Evolutionary conservation across 495 filamentous ascomycete genomes (phyloP), one percentile per base, ranked within the genome.

Genomic region (Aspergillus coremiiformis): DNA sequence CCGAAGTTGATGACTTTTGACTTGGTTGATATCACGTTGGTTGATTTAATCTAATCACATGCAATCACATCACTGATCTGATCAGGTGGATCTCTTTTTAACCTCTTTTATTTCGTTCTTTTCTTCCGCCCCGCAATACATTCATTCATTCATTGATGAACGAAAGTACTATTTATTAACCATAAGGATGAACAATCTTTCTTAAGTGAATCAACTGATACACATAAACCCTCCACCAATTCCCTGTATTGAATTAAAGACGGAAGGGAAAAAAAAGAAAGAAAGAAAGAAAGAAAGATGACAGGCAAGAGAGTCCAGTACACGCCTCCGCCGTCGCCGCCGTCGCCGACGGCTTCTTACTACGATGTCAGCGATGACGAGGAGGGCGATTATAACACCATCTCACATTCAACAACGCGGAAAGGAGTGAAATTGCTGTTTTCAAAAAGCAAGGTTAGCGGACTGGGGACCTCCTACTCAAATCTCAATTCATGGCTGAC

Each of bases 311-410:
- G 46, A 35, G 48, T 64, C 48, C 66, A 72, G 58, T 73, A 63
- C 58, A 76, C 72, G 15, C 70, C 71, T 55, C 71, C 72, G 46
- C 61, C 72, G 9, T 69, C 72, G 39, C 80, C 80, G 30, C 74
- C 78, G 5, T 96, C 93, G 20, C 90, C 94, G 5, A 77, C 89
- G 0, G 90, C 86, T 14, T 95, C 90, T 55, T 95, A 90, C 76
- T 97, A 96, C 78, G 93, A 91, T 60, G 77, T 96, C 74, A 96
- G 90, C 67, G 93, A 98, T 70, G 90, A 95, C 55, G 90, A 95
- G 42, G 94, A 98, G 68, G 84, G 83, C 56, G 93, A 90, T 56
- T 98, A 98, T 70, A 88, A 91, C 64, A 97, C 91, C 20, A 93
- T 98, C 67, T 89, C 89, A 9, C 89, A 94, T 65, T 83, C 84